These are phyloP conservation scores for Mucor lusitanicus DNA, from an alignment of 371 early-diverging fungal species.

Conservation along the genomic window DNA sequence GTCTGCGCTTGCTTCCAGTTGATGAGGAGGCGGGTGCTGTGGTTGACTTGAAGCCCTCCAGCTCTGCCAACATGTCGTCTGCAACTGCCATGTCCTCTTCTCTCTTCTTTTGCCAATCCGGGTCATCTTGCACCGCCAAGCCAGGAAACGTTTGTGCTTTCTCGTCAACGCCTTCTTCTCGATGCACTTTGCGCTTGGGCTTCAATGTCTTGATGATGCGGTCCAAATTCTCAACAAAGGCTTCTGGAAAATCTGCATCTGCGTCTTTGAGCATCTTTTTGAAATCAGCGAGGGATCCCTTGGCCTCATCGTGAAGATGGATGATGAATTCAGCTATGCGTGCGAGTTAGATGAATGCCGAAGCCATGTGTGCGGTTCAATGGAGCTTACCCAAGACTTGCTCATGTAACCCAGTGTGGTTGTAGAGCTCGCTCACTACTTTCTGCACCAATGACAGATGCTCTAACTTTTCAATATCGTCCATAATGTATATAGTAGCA, in stretches of 20 bases:
- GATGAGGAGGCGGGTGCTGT: not conserved
- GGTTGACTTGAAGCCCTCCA: constrained; percentile 51
- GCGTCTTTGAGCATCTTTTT: constrained; percentile 68
- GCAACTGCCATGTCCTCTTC: constrained; percentile 47
- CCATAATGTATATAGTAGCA: constrained; percentile 30
- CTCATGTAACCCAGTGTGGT: constrained; percentile 92
- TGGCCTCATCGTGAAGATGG: constrained; percentile 69
- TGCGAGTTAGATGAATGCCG: not conserved
- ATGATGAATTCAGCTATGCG: constrained; percentile 79
- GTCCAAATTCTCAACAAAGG: constrained; percentile 84
- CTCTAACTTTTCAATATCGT: constrained; percentile 83
- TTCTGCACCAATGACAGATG: constrained; percentile 89
- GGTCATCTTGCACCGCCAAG: constrained; percentile 72
- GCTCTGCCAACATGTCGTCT: constrained; percentile 59
- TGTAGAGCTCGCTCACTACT: constrained; percentile 87
- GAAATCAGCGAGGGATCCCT: constrained; percentile 65
- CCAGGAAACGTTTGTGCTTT: constrained; percentile 80
- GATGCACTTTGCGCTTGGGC: constrained; percentile 50
- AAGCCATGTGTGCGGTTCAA: not conserved
- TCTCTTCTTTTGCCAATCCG: constrained; percentile 49
- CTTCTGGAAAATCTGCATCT: constrained; percentile 83
- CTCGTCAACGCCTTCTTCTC: constrained; percentile 36
- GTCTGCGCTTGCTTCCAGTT: constrained; percentile 16
- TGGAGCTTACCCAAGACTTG: constrained; percentile 64
- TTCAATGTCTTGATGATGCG: constrained; percentile 87